phyloP scores from a whole-genome alignment of 2,329 filamentous ascomycete species.

The Penicillium sp. region DNA sequence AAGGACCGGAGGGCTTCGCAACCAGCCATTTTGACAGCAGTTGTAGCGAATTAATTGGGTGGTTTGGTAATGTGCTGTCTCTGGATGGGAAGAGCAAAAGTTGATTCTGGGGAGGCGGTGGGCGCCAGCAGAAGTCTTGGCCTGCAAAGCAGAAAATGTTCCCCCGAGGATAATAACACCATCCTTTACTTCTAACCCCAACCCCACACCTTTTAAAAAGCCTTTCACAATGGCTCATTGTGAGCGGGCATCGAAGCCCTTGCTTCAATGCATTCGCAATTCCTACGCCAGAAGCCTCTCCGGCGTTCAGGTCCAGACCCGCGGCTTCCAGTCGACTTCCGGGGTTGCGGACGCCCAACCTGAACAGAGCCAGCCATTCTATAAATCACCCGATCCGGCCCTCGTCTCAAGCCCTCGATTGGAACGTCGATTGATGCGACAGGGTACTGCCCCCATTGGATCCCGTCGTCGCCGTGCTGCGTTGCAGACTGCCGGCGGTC shows the following conservation, averaged over 20 bases:
- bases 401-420: constrained; percentile 64
- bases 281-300: constrained; percentile 35
- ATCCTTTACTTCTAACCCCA: constrained; percentile 5
- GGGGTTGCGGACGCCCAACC: constrained; percentile 46
- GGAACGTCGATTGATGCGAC: constrained; percentile 67
- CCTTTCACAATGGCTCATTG: constrained; percentile 40
- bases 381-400: constrained; percentile 59
- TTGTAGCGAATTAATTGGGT: constrained; percentile 6
- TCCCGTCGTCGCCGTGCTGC: constrained; percentile 81
- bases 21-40: constrained; percentile 34
- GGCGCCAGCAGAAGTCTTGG: constrained; percentile 36
- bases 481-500: constrained; percentile 61
- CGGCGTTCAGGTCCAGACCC: constrained; percentile 38
- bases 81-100: constrained; percentile 31
- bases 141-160: constrained; percentile 39
- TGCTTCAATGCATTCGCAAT: constrained; percentile 44
- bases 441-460: constrained; percentile 72
- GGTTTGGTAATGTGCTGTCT: constrained; percentile 13
- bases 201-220: constrained; percentile 18
- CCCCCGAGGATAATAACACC: constrained; percentile 30
- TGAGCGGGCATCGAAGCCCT: constrained; percentile 43
- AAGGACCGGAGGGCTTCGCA: constrained; percentile 37
- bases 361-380: constrained; percentile 41
- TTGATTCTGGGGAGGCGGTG: constrained; percentile 32
- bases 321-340: constrained; percentile 52